phyloP scores from a whole-genome alignment of 306 rosid species.

The Arachis stenosperma region DNA sequence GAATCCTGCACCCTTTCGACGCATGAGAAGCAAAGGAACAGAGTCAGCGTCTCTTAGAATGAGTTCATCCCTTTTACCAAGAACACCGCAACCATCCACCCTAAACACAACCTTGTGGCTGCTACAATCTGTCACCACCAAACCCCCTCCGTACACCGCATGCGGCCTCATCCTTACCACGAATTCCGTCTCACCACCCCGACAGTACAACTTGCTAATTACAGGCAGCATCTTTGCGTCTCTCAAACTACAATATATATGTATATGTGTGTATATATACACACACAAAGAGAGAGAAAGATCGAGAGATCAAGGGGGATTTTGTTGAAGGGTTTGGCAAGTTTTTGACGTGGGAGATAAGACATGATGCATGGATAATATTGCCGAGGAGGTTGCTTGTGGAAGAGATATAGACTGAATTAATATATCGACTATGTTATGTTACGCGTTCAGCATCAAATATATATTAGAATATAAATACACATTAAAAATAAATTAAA shows the following conservation, averaged over 20 bases:
- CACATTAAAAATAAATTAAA: too few species aligned
- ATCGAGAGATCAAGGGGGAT: not conserved
- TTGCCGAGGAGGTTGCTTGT: constrained; percentile 41
- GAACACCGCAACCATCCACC: constrained; percentile 90
- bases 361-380: constrained; percentile 1
- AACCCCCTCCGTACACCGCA: constrained; percentile 84
- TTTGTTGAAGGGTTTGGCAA: constrained; percentile 61
- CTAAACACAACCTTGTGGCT: constrained; percentile 66
- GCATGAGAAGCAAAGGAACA: constrained; percentile 75
- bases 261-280: too few species aligned
- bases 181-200: constrained; percentile 53
- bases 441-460: too few species aligned
- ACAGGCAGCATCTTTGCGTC: constrained; percentile 43
- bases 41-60: constrained; percentile 69
- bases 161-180: constrained; percentile 79
- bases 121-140: constrained; percentile 75
- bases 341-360: constrained; percentile 52
- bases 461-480: too few species aligned
- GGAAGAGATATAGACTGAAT: constrained; percentile 27
- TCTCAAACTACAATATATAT: too few species aligned
- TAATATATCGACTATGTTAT: too few species aligned
- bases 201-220: constrained; percentile 75
- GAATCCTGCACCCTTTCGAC: constrained; percentile 75
- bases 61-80: constrained; percentile 64
- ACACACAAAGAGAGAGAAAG: too few species aligned